Conservation (phyloP, 768 basidiomycete species). For the Lyophyllum semitale region DNA sequence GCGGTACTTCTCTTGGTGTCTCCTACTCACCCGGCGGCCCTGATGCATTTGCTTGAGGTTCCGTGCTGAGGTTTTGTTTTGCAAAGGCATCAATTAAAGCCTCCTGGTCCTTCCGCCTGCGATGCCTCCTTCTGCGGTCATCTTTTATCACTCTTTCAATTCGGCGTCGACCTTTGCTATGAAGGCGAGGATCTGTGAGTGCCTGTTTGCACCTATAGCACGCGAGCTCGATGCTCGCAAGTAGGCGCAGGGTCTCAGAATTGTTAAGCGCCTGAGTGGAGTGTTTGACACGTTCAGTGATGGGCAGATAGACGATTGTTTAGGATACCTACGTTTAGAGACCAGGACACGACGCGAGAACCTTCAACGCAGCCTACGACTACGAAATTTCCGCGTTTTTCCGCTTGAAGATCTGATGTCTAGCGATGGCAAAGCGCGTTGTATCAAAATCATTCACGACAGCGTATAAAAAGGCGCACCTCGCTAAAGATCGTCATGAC, state of each 20-base stretch:
- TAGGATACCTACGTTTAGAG: constrained; percentile 62
- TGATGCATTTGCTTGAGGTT: constrained; percentile 23
- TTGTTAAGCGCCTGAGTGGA: constrained; percentile 70
- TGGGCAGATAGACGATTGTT: constrained; percentile 3
- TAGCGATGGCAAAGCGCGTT: constrained; percentile 22
- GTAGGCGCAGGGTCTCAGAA: constrained; percentile 77
- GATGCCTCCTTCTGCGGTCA: constrained; percentile 79
- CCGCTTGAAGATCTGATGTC: constrained; percentile 76
- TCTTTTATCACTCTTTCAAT: constrained; percentile 85
- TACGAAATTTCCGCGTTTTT: constrained; percentile 86
- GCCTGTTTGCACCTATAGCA: constrained; percentile 77
- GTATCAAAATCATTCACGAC: not conserved
- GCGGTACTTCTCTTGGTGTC: not conserved
- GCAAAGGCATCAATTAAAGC: constrained; percentile 81
- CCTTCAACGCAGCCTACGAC: constrained; percentile 81
- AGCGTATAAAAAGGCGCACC: constrained; percentile 37
- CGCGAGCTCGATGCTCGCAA: constrained; percentile 84
- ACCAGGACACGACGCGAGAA: constrained; percentile 79
- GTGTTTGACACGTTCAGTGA: constrained; percentile 12
- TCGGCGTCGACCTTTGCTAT: constrained; percentile 65
- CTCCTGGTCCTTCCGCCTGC: constrained; percentile 82
- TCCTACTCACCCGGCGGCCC: constrained; percentile 24
- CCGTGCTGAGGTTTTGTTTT: constrained; percentile 45
- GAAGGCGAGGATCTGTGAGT: constrained; percentile 64
- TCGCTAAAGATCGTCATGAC: constrained; percentile 71